These are phyloP conservation scores for Tulasnella sp. DNA, from an alignment of 768 basidiomycete genomes.

Conservation along the genomic window DNA sequence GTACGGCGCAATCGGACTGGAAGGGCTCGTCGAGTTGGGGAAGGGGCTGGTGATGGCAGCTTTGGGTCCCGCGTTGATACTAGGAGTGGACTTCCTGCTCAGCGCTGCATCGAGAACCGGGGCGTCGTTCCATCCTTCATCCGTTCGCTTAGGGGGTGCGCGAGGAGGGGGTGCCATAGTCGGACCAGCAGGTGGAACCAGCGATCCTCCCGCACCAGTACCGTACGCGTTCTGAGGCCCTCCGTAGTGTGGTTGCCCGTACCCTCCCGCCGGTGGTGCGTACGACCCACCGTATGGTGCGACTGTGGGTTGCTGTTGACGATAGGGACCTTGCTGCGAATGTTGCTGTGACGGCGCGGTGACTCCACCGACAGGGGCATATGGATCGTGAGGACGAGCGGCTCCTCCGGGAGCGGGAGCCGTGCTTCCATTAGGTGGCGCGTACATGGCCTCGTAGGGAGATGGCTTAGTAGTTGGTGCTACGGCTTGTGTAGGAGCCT, in stretches of 20 bases:
- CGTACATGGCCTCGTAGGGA: slow-evolving; percentile 2
- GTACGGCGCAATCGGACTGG: slow-evolving; percentile 39
- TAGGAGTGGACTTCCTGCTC: slow-evolving; percentile 19
- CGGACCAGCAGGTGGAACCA: slow-evolving; percentile 29
- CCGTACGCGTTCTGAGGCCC: slow-evolving; percentile 33
- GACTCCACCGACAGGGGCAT: slow-evolving; percentile 26
- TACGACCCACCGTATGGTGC: slow-evolving; percentile 15
- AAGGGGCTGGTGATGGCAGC: slow-evolving; percentile 80
- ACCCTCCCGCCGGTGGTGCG: neutral
- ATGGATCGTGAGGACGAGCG: slow-evolving; percentile 21
- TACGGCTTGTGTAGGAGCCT: slow-evolving; percentile 16
- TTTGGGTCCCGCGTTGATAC: slow-evolving; percentile 39
- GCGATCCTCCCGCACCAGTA: slow-evolving; percentile 18
- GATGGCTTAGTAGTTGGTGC: slow-evolving; percentile 17
- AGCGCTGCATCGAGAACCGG: slow-evolving; percentile 34
- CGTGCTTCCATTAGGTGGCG: slow-evolving; percentile 14
- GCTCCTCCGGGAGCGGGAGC: neutral
- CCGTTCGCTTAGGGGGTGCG: slow-evolving; percentile 38
- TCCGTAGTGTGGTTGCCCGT: neutral
- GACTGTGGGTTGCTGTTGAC: slow-evolving; percentile 20
- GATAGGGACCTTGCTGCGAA: neutral
- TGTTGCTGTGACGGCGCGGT: slow-evolving; percentile 10
- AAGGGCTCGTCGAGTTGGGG: slow-evolving; percentile 43
- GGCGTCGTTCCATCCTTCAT: slow-evolving; percentile 89
- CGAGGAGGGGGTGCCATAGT: slow-evolving; percentile 45